Percentiles rank a stretch among this genome's conserved stretches.
These are phyloP conservation scores for Calonectria henricotiae DNA, from an alignment of 2,329 filamentous ascomycete genomes.

Conservation along the genomic window DNA sequence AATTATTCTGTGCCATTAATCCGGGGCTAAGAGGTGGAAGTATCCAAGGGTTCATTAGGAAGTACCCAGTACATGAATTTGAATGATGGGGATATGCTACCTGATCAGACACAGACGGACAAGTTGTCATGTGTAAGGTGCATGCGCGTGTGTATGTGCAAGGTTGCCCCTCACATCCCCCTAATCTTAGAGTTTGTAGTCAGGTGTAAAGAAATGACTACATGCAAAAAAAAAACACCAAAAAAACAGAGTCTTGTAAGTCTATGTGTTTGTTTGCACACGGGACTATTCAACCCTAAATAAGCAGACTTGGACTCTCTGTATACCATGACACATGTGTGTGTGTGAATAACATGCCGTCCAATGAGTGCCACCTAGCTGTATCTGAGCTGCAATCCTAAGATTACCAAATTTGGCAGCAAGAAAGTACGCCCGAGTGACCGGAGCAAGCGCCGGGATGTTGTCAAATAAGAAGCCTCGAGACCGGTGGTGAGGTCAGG, in stretches of 20 bases:
- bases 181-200: slow-evolving; percentile 12
- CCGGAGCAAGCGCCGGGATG: slow-evolving; percentile 16
- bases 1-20: slow-evolving; percentile 3
- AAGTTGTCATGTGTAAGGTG: neutral
- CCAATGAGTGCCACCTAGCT: neutral
- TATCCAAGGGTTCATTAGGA: slow-evolving; percentile 18
- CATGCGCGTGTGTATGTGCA: neutral
- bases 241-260: neutral
- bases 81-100: neutral
- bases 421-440: neutral
- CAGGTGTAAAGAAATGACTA: neutral
- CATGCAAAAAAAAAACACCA: neutral
- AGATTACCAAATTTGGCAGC: neutral
- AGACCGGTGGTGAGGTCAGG: neutral
- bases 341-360: neutral
- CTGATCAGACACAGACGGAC: slow-evolving; percentile 5
- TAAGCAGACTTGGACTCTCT: neutral
- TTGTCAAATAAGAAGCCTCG: slow-evolving; percentile 23
- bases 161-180: neutral
- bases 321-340: neutral
- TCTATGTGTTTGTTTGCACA: neutral
- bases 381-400: neutral
- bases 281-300: slow-evolving; percentile 2
- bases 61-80: slow-evolving; percentile 28
- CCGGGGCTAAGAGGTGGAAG: slow-evolving; percentile 4